Percentiles rank a stretch among this genome's conserved stretches.
Conservation (phyloP, 305 asterid genomes). For the Fraxinus baroniana region DNA sequence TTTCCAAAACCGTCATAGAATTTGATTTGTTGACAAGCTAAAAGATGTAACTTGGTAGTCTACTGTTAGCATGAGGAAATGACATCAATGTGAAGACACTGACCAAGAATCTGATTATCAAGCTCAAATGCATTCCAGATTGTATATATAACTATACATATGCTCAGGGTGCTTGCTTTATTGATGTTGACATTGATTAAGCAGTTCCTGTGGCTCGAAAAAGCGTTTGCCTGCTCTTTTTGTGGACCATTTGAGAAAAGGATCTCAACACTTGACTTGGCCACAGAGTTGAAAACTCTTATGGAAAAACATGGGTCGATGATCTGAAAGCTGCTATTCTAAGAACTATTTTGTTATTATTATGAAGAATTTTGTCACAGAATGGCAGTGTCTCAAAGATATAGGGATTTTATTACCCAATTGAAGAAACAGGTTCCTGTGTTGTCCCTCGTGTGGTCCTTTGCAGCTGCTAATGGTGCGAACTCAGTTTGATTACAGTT, state of each 20-base stretch:
- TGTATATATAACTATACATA: conserved; percentile 14
- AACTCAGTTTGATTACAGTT: not conserved
- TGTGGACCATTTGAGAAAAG: conserved; percentile 20
- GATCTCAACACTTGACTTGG: conserved; percentile 7
- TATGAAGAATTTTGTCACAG: not conserved
- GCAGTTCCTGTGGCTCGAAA: conserved; percentile 4
- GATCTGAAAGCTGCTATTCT: not conserved
- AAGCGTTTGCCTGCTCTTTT: not conserved
- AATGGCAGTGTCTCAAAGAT: not conserved
- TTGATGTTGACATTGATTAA: conserved; percentile 20
- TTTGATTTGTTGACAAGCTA: conserved; percentile 42
- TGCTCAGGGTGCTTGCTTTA: conserved; percentile 13
- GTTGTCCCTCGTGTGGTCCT: not conserved
- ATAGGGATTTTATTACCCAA: not conserved
- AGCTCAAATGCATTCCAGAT: conserved; percentile 18
- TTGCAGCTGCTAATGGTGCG: not conserved
- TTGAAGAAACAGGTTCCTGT: not conserved
- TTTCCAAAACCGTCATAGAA: conserved; percentile 29
- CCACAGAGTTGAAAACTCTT: not conserved
- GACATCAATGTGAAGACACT: conserved; percentile 32
- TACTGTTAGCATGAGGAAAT: conserved; percentile 35
- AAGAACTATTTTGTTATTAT: not conserved
- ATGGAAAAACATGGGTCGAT: not conserved
- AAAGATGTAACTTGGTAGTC: conserved; percentile 33
- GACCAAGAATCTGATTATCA: conserved; percentile 27